Evolutionary conservation across 805 yeast species (phyloP).

Genomic region (Zygotorulaspora chibaensis): DNA sequence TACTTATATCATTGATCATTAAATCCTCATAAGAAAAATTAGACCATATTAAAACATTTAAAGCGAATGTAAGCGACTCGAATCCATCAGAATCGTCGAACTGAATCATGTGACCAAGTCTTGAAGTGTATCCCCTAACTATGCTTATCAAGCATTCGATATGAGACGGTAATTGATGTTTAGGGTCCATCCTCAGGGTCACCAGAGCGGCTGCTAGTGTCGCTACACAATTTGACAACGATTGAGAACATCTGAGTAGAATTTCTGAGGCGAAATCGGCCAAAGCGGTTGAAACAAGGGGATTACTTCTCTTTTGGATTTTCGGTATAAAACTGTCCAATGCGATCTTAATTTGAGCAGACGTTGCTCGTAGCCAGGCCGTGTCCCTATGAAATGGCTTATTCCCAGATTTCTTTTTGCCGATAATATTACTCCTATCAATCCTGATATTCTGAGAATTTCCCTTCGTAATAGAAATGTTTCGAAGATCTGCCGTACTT

Average conservation of each 20-base stretch:
- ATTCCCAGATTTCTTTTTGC: slow-evolving; percentile 10
- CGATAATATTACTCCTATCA: slow-evolving; percentile 14
- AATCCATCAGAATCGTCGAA: slow-evolving; percentile 15
- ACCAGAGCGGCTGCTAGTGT: slow-evolving; percentile 17
- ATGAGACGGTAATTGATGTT: slow-evolving; percentile 8
- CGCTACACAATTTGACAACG: slow-evolving; percentile 22
- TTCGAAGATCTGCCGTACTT: slow-evolving; percentile 18
- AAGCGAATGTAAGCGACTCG: slow-evolving; percentile 11
- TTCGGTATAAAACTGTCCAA: slow-evolving; percentile 35
- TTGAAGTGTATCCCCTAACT: slow-evolving; percentile 6
- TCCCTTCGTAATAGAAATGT: slow-evolving; percentile 13
- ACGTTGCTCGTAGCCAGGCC: slow-evolving; percentile 53
- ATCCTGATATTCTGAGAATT: slow-evolving; percentile 13
- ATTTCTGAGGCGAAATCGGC: slow-evolving; percentile 14
- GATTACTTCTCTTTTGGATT: slow-evolving; percentile 25
- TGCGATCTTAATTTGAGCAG: slow-evolving; percentile 46
- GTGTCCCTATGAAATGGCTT: slow-evolving; percentile 39
- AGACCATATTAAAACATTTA: slow-evolving; percentile 6
- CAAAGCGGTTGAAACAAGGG: slow-evolving; percentile 15
- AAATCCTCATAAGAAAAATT: slow-evolving; percentile 3
- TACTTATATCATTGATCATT: slow-evolving; percentile 8
- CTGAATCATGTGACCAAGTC: slow-evolving; percentile 9
- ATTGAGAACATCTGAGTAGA: slow-evolving; percentile 13
- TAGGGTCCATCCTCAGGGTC: slow-evolving; percentile 12
- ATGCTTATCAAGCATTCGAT: slow-evolving; percentile 4